Conservation (phyloP, 805 yeast species). For the Metschnikowia arizonensis region DNA sequence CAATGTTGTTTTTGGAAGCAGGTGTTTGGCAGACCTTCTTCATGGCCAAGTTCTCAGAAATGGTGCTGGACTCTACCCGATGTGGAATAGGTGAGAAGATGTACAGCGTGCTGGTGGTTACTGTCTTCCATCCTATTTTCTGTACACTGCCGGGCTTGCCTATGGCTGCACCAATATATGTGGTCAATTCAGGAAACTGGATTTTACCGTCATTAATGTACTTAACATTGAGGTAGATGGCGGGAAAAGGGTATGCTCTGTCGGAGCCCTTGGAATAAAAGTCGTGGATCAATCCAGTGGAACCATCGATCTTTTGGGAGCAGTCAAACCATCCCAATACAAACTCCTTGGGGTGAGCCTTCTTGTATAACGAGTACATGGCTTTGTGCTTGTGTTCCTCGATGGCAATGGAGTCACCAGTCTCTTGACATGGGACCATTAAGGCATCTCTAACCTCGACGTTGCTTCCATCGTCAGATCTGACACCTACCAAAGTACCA, state of each 20-base stretch:
- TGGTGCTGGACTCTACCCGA: slow-evolving; percentile 49
- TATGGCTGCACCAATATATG: slow-evolving; percentile 75
- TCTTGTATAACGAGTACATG: slow-evolving; percentile 66
- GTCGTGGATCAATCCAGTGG: slow-evolving; percentile 76
- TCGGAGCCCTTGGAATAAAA: slow-evolving; percentile 67
- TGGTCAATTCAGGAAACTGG: slow-evolving; percentile 51
- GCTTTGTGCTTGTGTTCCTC: slow-evolving; percentile 73
- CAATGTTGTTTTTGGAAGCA: slow-evolving; percentile 27
- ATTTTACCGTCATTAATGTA: slow-evolving; percentile 46
- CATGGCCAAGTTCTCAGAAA: slow-evolving; percentile 54
- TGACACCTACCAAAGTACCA: slow-evolving; percentile 76
- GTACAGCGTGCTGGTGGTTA: slow-evolving; percentile 37
- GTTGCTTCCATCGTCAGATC: slow-evolving; percentile 79
- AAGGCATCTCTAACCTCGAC: slow-evolving; percentile 72
- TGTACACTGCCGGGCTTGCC: slow-evolving; percentile 47
- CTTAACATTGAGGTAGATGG: slow-evolving; percentile 72
- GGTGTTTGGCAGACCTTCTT: slow-evolving; percentile 38
- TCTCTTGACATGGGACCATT: slow-evolving; percentile 76
- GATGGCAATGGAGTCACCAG: slow-evolving; percentile 67
- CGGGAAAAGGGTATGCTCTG: slow-evolving; percentile 71
- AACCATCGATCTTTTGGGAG: slow-evolving; percentile 57
- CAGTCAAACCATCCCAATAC: slow-evolving; percentile 85
- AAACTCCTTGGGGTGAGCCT: slow-evolving; percentile 71
- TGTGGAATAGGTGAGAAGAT: slow-evolving; percentile 76
- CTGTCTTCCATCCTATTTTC: slow-evolving; percentile 39